Evolutionary conservation across 2,329 filamentous ascomycete species (phyloP).

Genomic region (Sporothrix brunneoviolacea): DNA sequence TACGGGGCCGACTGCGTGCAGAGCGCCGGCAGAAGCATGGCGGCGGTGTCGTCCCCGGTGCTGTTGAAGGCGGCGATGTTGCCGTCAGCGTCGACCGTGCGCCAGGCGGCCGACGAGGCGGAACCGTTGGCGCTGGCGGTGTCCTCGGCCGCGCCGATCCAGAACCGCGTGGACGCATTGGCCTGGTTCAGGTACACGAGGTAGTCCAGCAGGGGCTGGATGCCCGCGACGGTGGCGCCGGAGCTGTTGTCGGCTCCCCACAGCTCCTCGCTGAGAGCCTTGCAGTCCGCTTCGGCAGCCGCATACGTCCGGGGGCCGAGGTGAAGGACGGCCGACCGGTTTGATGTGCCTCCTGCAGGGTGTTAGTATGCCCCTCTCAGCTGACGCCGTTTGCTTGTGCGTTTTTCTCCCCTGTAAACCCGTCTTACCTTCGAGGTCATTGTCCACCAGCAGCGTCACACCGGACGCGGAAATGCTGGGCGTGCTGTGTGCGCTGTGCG

Average conservation of each 20-base stretch:
- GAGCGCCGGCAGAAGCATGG: constrained; percentile 28
- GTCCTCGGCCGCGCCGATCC: constrained; percentile 27
- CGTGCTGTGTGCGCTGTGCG: not conserved
- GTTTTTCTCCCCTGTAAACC: not conserved
- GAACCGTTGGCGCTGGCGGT: not conserved
- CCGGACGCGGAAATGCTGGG: constrained; percentile 21
- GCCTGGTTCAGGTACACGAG: constrained; percentile 27
- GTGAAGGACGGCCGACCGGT: constrained; percentile 30
- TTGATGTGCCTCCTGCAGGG: constrained; percentile 30
- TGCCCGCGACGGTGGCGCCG: constrained; percentile 19
- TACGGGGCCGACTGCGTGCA: constrained; percentile 39
- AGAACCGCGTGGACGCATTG: constrained; percentile 25
- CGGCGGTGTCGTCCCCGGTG: not conserved
- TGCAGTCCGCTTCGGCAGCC: constrained; percentile 27
- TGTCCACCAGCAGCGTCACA: constrained; percentile 33
- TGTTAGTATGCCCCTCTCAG: too few relatives aligned
- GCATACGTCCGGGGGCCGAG: constrained; percentile 25
- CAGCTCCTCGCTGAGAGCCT: constrained; percentile 33
- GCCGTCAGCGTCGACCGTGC: constrained; percentile 26
- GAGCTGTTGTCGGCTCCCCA: constrained; percentile 26
- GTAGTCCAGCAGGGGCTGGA: constrained; percentile 31
- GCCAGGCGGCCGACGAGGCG: constrained; percentile 1
- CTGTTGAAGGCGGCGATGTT: constrained; percentile 16
- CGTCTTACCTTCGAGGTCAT: constrained; percentile 34
- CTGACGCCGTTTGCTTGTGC: not conserved